Evolutionary conservation across 2,329 filamentous ascomycete species (phyloP), one percentile per base, ranked within the genome.

Genomic region (Annulohypoxylon truncatum): DNA sequence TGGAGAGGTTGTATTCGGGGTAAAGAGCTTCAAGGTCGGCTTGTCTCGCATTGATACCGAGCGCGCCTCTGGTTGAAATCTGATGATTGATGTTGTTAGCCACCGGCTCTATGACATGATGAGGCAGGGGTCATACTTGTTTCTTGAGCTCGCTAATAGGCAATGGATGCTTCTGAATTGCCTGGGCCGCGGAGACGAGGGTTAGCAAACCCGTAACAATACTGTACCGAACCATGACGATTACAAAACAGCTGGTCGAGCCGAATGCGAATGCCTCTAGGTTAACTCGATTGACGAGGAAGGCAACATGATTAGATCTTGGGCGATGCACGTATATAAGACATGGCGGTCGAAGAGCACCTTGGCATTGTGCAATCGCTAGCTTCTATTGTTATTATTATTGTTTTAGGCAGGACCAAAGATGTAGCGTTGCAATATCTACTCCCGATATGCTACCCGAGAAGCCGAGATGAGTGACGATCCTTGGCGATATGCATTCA

Each of bases 1-100:
- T 84, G 13, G 75, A 75, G 33, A 84, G 72, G 53, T 78, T 81
- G 73, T 80, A 77, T 4, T 76, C 78, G 7, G 78, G 78, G 67
- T 82, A 84, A 18, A 67, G 53, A 13, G 63, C 59, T 42, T 69
- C 26, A 13, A 66, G 64, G 26, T 71, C 69, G 38, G 55, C 33
- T 4, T 72, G 59, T 50, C 68, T 64, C 20, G 69, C 50, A 38
- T 55, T 59, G 12, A 72, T 46, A 28, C 31, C 46, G 31, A 53
- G 48, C 38, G 56, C 50, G 15, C 51, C 59, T 31, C 22, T 55
- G 29, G 38, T 61, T 63, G 58, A 63, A 35, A 72, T 60, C 71
- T 74, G 26, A 26, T 28, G 35, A 26, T 28, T 63, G 20, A 18
- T 13, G 66, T 28, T n/a, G 51, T 72, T 56, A 65, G 59, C 18